These are phyloP conservation scores for Puccinia horiana DNA, from an alignment of 1,284 basidiomycete genomes.

Conservation along the genomic window DNA sequence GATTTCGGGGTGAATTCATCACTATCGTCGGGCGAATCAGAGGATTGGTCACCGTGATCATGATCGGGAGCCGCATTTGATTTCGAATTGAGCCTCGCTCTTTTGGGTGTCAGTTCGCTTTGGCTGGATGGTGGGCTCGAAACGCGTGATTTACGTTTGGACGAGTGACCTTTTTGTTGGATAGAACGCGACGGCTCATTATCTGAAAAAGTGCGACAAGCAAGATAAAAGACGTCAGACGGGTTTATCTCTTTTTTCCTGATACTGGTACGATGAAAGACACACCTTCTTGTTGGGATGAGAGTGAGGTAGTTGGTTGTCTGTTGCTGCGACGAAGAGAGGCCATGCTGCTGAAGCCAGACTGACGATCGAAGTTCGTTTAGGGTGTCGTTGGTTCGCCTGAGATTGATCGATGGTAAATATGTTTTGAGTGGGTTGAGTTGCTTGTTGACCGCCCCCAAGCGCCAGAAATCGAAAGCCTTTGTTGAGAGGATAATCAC, in stretches of 20 bases:
- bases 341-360: background rate
- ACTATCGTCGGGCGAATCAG: background rate
- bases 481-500: too few relatives aligned
- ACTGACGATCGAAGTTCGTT: too few relatives aligned
- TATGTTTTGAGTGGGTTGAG: too few relatives aligned
- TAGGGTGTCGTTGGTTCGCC: too few relatives aligned
- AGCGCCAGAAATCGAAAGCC: too few relatives aligned
- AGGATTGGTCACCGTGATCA: background rate
- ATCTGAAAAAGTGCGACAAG: background rate
- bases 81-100: background rate
- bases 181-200: background rate
- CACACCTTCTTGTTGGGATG: background rate
- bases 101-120: background rate
- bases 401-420: too few relatives aligned
- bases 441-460: too few relatives aligned
- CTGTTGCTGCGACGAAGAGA: background rate
- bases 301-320: background rate
- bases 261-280: background rate
- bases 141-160: background rate
- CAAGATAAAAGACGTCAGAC: background rate
- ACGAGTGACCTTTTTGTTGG: background rate
- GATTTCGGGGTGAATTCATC: conserved; percentile 28
- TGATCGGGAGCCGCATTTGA: background rate
- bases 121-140: background rate
- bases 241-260: background rate